A percentile compares a stretch with the other conserved stretches of the same genome.
Conservation (phyloP, 176 grass and related monocot genomes). For the Eragrostis nindensis region DNA sequence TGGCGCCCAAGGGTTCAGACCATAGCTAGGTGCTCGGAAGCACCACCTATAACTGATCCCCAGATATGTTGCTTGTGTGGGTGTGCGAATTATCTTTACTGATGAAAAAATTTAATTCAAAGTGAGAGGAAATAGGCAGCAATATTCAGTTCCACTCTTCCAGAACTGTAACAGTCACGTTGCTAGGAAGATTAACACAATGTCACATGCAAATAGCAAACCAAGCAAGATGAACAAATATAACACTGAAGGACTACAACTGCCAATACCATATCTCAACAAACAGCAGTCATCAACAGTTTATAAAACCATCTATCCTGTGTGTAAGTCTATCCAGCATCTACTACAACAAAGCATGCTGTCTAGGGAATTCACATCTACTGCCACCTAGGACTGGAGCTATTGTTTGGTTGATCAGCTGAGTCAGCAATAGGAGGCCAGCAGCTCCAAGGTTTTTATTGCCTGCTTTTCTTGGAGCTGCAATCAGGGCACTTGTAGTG, state of each 20-base stretch:
- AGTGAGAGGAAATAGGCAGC: too few relatives aligned
- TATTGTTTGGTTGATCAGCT: slow-evolving; percentile 52
- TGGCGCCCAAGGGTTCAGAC: too few relatives aligned
- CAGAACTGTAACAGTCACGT: too few relatives aligned
- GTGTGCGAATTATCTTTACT: too few relatives aligned
- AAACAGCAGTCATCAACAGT: not conserved
- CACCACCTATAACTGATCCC: too few relatives aligned
- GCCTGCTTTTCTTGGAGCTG: slow-evolving; percentile 69
- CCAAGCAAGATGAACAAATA: slow-evolving; percentile 5
- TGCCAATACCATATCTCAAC: slow-evolving; percentile 24
- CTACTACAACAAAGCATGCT: slow-evolving; percentile 22
- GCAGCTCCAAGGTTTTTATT: slow-evolving; percentile 27
- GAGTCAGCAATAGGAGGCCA: slow-evolving; percentile 24
- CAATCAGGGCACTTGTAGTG: slow-evolving; percentile 86
- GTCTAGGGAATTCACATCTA: slow-evolving; percentile 39
- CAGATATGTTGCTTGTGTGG: too few relatives aligned
- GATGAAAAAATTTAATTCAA: too few relatives aligned
- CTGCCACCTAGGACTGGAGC: slow-evolving; percentile 18
- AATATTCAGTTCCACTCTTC: too few relatives aligned
- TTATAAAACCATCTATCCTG: slow-evolving; percentile 47
- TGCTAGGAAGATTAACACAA: too few relatives aligned
- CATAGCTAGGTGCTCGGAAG: too few relatives aligned
- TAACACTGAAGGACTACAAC: not conserved
- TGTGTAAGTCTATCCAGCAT: slow-evolving; percentile 23
- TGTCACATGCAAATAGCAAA: not conserved